These are phyloP conservation scores for Russula sp. DNA, from an alignment of 768 basidiomycete genomes.

Conservation along the genomic window DNA sequence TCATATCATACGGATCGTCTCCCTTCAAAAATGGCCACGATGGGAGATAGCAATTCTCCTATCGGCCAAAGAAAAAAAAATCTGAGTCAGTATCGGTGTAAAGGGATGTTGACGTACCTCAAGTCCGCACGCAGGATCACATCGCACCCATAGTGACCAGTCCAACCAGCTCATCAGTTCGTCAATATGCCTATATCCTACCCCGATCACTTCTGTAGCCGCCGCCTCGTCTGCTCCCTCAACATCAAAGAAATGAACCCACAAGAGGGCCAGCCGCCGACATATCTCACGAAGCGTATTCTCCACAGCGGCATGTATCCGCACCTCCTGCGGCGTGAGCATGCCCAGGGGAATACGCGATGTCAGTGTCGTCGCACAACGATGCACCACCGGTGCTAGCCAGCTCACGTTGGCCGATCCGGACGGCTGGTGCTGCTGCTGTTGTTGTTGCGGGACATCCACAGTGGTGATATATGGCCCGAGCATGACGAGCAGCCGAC, in stretches of 20 bases:
- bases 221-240: slow-evolving; percentile 16
- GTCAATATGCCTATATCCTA: slow-evolving; percentile 14
- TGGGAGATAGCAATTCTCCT: slow-evolving; percentile 29
- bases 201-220: background rate
- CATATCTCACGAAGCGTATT: slow-evolving; percentile 30
- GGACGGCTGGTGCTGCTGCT: background rate
- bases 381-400: slow-evolving; percentile 24
- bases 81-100: background rate
- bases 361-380: slow-evolving; percentile 27
- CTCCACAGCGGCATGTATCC: slow-evolving; percentile 24
- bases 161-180: slow-evolving; percentile 31
- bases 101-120: slow-evolving; percentile 23
- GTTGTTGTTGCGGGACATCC: slow-evolving; percentile 15
- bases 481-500: slow-evolving; percentile 29
- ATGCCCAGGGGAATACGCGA: slow-evolving; percentile 17
- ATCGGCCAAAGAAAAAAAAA: background rate
- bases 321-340: slow-evolving; percentile 27
- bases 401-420: slow-evolving; percentile 19
- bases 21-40: slow-evolving; percentile 27
- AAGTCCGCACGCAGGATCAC: slow-evolving; percentile 20
- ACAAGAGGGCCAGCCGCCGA: slow-evolving; percentile 24
- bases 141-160: slow-evolving; percentile 31
- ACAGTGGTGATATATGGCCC: slow-evolving; percentile 35
- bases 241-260: slow-evolving; percentile 29
- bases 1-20: slow-evolving; percentile 24